Base-by-base conservation (phyloP, 345 rosid species). In the Eucalyptus lansdowneana region DNA sequence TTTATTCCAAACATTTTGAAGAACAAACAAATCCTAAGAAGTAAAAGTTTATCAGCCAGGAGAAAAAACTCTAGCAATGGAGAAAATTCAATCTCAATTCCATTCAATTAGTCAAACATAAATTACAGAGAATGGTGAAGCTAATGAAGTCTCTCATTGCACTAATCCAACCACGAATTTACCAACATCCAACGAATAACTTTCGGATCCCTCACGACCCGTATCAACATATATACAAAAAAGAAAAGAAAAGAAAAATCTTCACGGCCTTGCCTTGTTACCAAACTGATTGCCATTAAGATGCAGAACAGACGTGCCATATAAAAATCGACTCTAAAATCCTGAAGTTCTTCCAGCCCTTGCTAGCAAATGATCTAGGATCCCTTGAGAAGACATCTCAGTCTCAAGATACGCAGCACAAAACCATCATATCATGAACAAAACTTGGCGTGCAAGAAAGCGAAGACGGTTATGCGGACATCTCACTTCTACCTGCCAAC, bases 191-290 rank as follows among this genome's bases (percentile, higher is more conserved):
- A 4, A 76, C 2, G 27, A 76, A 76, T 76, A 25, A 40, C 15
- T 5, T 34, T 13, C 2, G 29, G 15, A 76, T 21, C 0, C 5
- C 14, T 11, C 27, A 7, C 3, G 15, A 21, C 15, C 5, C 3
- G 2, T 76, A 76, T 40, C 3, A 76, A 76, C 29, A 76, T 76
- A 76, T 40, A 37, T 72, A 72, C 8, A 8, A 17, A 69, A 69
- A 69, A 69, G 3, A 12, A 27, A 25, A 62, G 14, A 34, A 16
- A 34, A 34, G 22, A 3, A 16, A 10, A 17, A 17, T 40, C 47
- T 40, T 76, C 9, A 21, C 15, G 3, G 5, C 8, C 27, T 10
- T 37, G 44, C 14, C 27, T 76, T 1, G 9, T 11, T 76, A 11
- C 5, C 47, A 13, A 76, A 3, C 9, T 1, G 29, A 40, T 21